A percentile compares a stretch with the other conserved stretches of the same genome.
Evolutionary conservation across 2,329 filamentous ascomycete species (phyloP).

Genomic region (Trichothecium roseum): DNA sequence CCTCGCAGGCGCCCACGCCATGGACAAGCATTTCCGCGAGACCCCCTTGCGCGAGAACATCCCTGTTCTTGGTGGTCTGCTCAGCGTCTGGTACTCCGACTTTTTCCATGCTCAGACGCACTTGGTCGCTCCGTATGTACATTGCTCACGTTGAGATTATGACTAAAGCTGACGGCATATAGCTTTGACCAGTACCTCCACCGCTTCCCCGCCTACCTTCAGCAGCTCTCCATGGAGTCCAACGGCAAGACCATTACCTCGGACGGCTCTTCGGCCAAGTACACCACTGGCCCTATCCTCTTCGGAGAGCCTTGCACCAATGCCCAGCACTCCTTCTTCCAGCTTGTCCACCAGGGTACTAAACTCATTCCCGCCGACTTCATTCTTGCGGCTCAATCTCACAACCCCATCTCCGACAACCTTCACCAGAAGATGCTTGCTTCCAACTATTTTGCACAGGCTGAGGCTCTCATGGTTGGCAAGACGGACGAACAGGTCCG

Average conservation of each 20-base stretch:
- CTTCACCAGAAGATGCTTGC: constrained; percentile 95
- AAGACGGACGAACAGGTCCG: constrained; percentile 75
- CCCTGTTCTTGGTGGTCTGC: constrained; percentile 77
- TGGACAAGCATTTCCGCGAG: constrained; percentile 97
- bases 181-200: constrained; percentile 98
- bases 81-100: constrained; percentile 98
- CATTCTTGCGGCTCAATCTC: constrained; percentile 89
- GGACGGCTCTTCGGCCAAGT: constrained; percentile 86
- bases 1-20: constrained; percentile 85
- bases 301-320: constrained; percentile 99
- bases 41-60: constrained; percentile 92
- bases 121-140: constrained; percentile 78
- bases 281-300: constrained; percentile 90
- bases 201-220: constrained; percentile 97
- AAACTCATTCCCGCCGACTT: constrained; percentile 98
- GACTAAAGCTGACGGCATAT: constrained; percentile 4
- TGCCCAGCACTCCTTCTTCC: constrained; percentile 99
- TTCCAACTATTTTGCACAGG: constrained; percentile 84
- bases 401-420: constrained; percentile 89
- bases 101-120: constrained; percentile 98
- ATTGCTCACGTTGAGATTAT: not conserved
- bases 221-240: constrained; percentile 99
- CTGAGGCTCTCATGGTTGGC: constrained; percentile 83
- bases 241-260: constrained; percentile 95
- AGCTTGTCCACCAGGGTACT: constrained; percentile 96